phyloP scores from a whole-genome alignment of 768 basidiomycete species.

The Pilatotrama ljubarskyi region DNA sequence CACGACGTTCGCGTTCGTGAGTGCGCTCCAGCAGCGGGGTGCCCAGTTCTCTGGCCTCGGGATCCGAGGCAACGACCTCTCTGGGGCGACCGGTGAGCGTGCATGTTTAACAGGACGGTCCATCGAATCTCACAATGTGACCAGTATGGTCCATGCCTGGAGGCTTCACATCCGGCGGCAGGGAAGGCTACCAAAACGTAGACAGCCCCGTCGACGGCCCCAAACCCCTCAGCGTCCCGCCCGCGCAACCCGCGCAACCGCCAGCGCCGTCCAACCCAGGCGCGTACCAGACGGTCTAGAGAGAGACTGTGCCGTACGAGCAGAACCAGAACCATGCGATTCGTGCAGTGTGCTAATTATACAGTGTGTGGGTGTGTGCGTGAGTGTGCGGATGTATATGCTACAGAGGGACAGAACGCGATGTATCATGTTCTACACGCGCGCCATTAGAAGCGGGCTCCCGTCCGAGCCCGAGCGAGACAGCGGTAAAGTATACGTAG shows the following conservation, averaged over 20 bases:
- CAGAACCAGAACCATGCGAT: not conserved
- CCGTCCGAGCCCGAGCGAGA: not conserved
- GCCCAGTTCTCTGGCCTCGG: constrained; percentile 34
- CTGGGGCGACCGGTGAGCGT: constrained; percentile 36
- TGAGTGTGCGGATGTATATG: not conserved
- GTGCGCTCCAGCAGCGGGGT: constrained; percentile 38
- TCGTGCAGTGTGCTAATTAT: constrained; percentile 10
- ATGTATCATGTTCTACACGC: constrained; percentile 2
- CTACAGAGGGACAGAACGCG: constrained; percentile 9
- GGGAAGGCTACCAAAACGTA: constrained; percentile 40
- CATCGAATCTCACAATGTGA: not conserved
- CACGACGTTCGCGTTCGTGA: constrained; percentile 36
- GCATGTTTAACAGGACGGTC: too few species aligned
- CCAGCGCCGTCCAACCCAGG: constrained; percentile 28
- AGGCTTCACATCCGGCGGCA: constrained; percentile 36
- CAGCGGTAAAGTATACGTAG: not conserved
- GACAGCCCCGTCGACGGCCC: constrained; percentile 32
- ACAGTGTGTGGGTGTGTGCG: constrained; percentile 4
- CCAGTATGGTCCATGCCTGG: constrained; percentile 48
- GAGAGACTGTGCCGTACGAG: not conserved
- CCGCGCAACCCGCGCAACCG: constrained; percentile 19
- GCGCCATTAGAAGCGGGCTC: not conserved
- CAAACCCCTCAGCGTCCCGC: constrained; percentile 27
- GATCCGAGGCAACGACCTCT: constrained; percentile 35
- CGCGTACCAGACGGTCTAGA: constrained; percentile 36